A percentile compares a stretch with the other conserved stretches of the same genome.
These are phyloP conservation scores for Boletus vermiculosoides DNA, from an alignment of 768 basidiomycete species.

Conservation along the genomic window DNA sequence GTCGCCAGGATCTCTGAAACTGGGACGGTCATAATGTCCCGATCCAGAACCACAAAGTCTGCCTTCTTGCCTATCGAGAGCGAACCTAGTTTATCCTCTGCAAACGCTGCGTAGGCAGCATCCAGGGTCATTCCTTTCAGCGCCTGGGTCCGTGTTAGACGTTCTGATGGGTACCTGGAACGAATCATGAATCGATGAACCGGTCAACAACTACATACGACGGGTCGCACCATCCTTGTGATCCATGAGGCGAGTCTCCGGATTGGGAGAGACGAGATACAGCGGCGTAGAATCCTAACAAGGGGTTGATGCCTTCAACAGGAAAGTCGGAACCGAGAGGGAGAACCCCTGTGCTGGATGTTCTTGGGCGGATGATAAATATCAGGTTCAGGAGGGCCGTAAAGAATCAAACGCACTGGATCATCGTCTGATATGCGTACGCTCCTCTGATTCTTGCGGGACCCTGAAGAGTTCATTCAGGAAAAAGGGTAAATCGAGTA, in stretches of 20 bases:
- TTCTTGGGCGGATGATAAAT: constrained; percentile 31
- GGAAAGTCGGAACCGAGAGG: constrained; percentile 95
- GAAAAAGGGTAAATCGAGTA: not conserved
- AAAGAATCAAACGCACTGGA: constrained; percentile 47
- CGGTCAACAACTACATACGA: not conserved
- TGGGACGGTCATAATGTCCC: constrained; percentile 72
- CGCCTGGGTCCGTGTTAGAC: constrained; percentile 77
- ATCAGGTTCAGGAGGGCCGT: not conserved
- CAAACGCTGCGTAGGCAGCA: constrained; percentile 84
- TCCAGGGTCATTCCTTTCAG: constrained; percentile 90
- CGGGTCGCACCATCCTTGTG: constrained; percentile 68
- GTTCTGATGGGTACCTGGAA: constrained; percentile 71
- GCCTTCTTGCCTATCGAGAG: constrained; percentile 77
- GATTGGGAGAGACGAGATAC: constrained; percentile 66
- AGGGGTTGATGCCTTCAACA: constrained; percentile 85
- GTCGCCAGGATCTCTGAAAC: constrained; percentile 59
- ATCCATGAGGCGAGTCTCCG: constrained; percentile 81
- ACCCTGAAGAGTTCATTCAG: constrained; percentile 48
- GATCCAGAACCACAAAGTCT: constrained; percentile 83
- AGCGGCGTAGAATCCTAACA: constrained; percentile 89
- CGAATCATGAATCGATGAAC: not conserved
- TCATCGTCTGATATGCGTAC: constrained; percentile 83
- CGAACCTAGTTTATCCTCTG: constrained; percentile 69
- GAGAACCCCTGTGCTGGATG: constrained; percentile 53
- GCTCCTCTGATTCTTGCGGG: constrained; percentile 79